Percentiles rank a stretch among this genome's conserved stretches.
phyloP scores from a whole-genome alignment of 768 basidiomycete genomes.

The Mrakia blollopis region DNA sequence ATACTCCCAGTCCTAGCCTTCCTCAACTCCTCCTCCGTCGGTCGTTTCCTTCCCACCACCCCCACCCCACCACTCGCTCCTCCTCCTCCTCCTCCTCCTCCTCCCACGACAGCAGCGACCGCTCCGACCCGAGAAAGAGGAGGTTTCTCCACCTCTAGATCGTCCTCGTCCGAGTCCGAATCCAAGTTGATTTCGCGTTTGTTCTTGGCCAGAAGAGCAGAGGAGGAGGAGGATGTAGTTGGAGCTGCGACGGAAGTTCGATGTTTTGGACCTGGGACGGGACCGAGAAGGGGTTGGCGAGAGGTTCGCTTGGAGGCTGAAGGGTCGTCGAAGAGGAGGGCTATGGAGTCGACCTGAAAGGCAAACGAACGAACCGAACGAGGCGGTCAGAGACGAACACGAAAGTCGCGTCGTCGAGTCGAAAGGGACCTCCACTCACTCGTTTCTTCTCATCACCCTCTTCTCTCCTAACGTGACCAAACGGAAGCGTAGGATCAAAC shows the following conservation, averaged over 20 bases:
- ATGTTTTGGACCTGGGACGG: conserved; percentile 14
- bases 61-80: too few relatives aligned
- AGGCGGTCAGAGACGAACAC: not conserved
- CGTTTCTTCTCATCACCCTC: conserved; percentile 23
- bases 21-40: not conserved
- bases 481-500: conserved; percentile 61
- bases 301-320: not conserved
- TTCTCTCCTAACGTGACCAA: not conserved
- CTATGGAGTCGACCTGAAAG: conserved; percentile 18
- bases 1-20: not conserved
- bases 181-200: not conserved
- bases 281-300: conserved; percentile 1
- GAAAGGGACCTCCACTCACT: conserved; percentile 8
- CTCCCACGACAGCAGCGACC: not conserved
- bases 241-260: conserved; percentile 9
- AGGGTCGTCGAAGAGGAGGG: conserved; percentile 21
- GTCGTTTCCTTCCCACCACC: not conserved
- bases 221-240: not conserved
- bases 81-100: not conserved
- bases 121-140: not conserved
- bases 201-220: too few relatives aligned
- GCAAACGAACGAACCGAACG: not conserved
- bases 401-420: not conserved
- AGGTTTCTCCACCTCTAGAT: not conserved
- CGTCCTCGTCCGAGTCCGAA: not conserved